Percentiles rank a stretch among this genome's conserved stretches.
These are phyloP conservation scores for Schwanniomyces polymorphus DNA, from an alignment of 805 yeast species.

Conservation along the genomic window DNA sequence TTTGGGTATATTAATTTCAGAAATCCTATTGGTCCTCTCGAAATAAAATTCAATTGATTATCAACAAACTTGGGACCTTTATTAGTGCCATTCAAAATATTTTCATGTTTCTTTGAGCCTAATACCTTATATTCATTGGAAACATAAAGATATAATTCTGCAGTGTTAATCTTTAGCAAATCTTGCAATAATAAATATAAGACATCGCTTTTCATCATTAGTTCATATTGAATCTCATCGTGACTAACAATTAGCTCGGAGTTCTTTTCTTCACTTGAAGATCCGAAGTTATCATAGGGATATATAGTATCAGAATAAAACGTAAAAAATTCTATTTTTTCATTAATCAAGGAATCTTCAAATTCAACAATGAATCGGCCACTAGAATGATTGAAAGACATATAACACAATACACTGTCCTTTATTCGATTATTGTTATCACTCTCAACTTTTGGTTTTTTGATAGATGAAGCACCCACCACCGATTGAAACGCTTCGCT, in stretches of 20 bases:
- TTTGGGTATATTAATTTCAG: slow-evolving; percentile 68
- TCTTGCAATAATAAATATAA: slow-evolving; percentile 36
- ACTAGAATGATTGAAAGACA: slow-evolving; percentile 40
- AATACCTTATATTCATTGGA: slow-evolving; percentile 16
- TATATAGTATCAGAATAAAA: slow-evolving; percentile 29
- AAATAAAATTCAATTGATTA: slow-evolving; percentile 54
- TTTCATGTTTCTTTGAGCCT: background rate
- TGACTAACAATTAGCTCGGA: slow-evolving; percentile 23
- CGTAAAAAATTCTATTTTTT: slow-evolving; percentile 41
- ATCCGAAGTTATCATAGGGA: slow-evolving; percentile 17
- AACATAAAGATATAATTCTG: slow-evolving; percentile 30
- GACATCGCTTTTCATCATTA: slow-evolving; percentile 39
- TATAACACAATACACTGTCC: slow-evolving; percentile 31
- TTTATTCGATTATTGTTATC: background rate
- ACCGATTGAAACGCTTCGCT: slow-evolving; percentile 37
- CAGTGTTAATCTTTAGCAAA: slow-evolving; percentile 34
- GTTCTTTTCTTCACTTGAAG: slow-evolving; percentile 12
- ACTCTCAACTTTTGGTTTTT: slow-evolving; percentile 3
- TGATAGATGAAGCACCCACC: slow-evolving; percentile 10
- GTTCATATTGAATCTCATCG: slow-evolving; percentile 29
- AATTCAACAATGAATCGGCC: slow-evolving; percentile 39
- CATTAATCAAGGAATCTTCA: slow-evolving; percentile 40
- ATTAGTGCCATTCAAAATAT: background rate
- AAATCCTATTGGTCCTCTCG: slow-evolving; percentile 72
- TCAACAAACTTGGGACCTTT: slow-evolving; percentile 8